These are phyloP conservation scores for Xerophyta viscosa DNA, from an alignment of 106 monocot species.

Conservation along the genomic window DNA sequence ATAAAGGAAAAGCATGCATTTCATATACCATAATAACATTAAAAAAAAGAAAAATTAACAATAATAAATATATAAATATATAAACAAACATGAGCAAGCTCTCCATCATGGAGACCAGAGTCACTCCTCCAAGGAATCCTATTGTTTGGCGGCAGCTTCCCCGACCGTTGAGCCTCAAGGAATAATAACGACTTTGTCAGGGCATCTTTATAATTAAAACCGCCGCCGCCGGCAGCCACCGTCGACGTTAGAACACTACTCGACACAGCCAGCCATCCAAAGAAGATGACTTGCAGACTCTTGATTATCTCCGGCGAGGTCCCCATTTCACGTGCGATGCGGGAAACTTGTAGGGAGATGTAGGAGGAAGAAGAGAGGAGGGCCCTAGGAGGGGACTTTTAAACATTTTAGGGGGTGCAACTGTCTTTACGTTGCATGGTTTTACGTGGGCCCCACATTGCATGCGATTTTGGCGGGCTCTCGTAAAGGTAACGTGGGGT, in stretches of 20 bases:
- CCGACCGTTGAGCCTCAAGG: slow-evolving; percentile 62
- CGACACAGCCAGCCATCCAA: slow-evolving; percentile 22
- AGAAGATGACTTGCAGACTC: background rate
- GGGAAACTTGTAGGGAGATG: too few relatives aligned
- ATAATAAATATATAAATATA: background rate
- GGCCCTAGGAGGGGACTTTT: too few relatives aligned
- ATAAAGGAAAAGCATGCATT: too few relatives aligned
- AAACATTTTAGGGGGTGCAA: too few relatives aligned
- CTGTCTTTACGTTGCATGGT: too few relatives aligned
- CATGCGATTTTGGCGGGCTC: too few relatives aligned
- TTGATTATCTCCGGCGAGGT: background rate
- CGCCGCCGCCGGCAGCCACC: slow-evolving; percentile 6
- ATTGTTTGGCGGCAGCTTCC: slow-evolving; percentile 39
- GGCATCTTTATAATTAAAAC: slow-evolving; percentile 46
- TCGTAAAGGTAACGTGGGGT: too few relatives aligned
- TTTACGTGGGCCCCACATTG: too few relatives aligned
- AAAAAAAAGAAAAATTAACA: too few relatives aligned
- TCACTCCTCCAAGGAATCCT: slow-evolving; percentile 74
- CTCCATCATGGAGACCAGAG: slow-evolving; percentile 59
- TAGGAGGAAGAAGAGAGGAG: too few relatives aligned
- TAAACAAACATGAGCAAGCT: slow-evolving; percentile 37
- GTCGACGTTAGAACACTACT: slow-evolving; percentile 4
- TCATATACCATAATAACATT: too few relatives aligned
- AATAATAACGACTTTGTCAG: slow-evolving; percentile 54
- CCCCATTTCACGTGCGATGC: too few relatives aligned